A percentile compares a stretch with the other conserved stretches of the same genome.
Conservation (phyloP, 306 rosid genomes). For the Dryas alaskensis region DNA sequence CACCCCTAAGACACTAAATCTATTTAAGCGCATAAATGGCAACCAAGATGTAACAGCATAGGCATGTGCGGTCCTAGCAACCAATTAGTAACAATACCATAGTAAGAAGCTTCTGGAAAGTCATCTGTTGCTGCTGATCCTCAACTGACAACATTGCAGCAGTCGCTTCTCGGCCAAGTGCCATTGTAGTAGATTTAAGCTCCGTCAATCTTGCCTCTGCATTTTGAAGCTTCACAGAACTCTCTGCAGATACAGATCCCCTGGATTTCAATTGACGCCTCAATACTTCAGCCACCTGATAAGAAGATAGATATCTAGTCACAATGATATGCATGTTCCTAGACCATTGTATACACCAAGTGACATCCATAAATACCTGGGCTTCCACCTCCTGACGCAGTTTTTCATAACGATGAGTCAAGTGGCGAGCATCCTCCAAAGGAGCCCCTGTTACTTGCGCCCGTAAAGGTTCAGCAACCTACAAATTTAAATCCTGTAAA, state of each 20-base stretch:
- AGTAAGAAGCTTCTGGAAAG: conserved; percentile 65
- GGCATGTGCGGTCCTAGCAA: background rate
- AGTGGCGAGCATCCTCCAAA: conserved; percentile 95
- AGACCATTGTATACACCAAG: conserved; percentile 30
- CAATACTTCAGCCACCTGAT: conserved; percentile 87
- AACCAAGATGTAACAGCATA: background rate
- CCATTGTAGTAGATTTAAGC: conserved; percentile 73
- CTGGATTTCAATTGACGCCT: conserved; percentile 79
- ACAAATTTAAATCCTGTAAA: conserved; percentile 51
- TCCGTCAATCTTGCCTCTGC: conserved; percentile 78
- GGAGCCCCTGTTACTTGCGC: conserved; percentile 91
- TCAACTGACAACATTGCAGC: conserved; percentile 89
- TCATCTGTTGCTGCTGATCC: conserved; percentile 76
- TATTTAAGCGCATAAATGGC: background rate
- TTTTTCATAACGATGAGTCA: conserved; percentile 76
- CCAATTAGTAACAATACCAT: conserved; percentile 49
- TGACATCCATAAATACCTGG: conserved; percentile 57
- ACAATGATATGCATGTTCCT: conserved; percentile 33
- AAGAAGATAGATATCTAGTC: conserved; percentile 29
- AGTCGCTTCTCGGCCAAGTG: conserved; percentile 88
- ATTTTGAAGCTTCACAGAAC: conserved; percentile 68
- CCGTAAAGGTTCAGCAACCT: conserved; percentile 82
- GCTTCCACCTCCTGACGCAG: conserved; percentile 78
- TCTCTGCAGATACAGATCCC: conserved; percentile 70
- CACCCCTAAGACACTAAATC: background rate